Base-by-base conservation (phyloP, 2,329 filamentous ascomycete genomes). In the Fusarium citri region DNA sequence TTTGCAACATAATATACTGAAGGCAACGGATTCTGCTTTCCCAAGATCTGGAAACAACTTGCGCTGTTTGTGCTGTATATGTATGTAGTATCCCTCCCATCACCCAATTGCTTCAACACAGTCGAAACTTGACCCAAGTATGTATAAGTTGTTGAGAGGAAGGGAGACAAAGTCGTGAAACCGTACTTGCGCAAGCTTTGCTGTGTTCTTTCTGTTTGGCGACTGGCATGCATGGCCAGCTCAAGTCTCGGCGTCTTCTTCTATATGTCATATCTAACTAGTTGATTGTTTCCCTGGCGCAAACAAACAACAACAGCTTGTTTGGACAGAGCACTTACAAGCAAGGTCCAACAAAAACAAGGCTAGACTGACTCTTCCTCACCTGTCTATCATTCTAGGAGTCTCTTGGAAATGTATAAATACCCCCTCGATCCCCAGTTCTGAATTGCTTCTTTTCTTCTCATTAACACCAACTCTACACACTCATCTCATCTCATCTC, bases 381-480 rank as follows among this genome's bases (percentile, higher is more conserved):
- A 14, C 20, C 28, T 31, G 26, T 20, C 28, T 49, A 2, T 31
- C 15, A 31, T 25, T 26, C 31, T 41, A 28, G 25, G 8, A 37
- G 10, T 12, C 15, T 23, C 5, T 18, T 5, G 18, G 16, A 56
- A 69, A 61, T 18, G 51, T 47, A 71, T 63, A 71, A 66, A 66
- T 59, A 54, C 31, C 37, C 31, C 20, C 11, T 25, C 18, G 16
- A 10, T 10, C 28, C 48, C 40, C 43, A 25, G 4, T 12, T 64
- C 51, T 40, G 14, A 15, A 37, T 23, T 9, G 15, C 42, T 51
- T 51, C 41, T 25, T 49, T 59, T 23, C 23, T 47, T 54, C 23
- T 50, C 47, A 20, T 54, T 25, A 58, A 25, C 46, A 55, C 23
- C 46, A 46, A 55, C 25, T 31, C 31, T 20, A 48, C 49, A 45